Evolutionary conservation across 1,139 yeast genomes (phyloP), one percentile per base, ranked within the genome.

Genomic region (Geotrichum cucujoidarum): DNA sequence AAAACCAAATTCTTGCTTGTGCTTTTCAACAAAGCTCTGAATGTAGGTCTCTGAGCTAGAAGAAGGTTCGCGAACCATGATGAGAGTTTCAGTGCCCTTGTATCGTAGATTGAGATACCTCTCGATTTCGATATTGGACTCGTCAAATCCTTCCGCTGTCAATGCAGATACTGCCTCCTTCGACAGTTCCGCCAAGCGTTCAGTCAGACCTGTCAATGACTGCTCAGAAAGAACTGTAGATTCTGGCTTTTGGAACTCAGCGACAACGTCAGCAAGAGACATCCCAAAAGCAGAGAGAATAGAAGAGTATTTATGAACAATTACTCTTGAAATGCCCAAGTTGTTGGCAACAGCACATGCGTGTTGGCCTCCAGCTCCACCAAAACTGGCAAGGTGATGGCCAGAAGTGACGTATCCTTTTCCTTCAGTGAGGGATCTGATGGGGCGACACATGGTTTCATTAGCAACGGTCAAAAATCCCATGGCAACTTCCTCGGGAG

Each of bases 21-120:
- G 92, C 48, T 72, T 65, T 6, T 67, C 64, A 38, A 74, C 63
- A 60, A 80, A 81, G 44, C 64, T 66, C n/a, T 61, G 56, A 7
- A 48, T 43, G 40, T 55, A 61, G 3, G 43, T 36, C 38, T 71
- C 64, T 57, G 68, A 63, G 27, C 53, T 53, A 20, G 55, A 59
- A 11, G 54, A 62, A 6, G 66, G 62, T 53, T 63, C 75, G 46
- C 68, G 60, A 32, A 86, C 78, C 81, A 89, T 83, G 54, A 90
- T 70, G 40, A 83, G 82, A 2, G 96, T 83, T 61, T 89, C 97
- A 16, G 95, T 83, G 5, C 97, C 97, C 53, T 80, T 78, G 63
- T 86, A 90, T 59, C 94, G 75, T 74, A 90, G 71, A 61, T 89
- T 89, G 55, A 88, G 69, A 57, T 76, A 85, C 29, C 76, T 75